Conservation (phyloP, 495 filamentous ascomycete genomes). For the Hypoxylon cercidicola region DNA sequence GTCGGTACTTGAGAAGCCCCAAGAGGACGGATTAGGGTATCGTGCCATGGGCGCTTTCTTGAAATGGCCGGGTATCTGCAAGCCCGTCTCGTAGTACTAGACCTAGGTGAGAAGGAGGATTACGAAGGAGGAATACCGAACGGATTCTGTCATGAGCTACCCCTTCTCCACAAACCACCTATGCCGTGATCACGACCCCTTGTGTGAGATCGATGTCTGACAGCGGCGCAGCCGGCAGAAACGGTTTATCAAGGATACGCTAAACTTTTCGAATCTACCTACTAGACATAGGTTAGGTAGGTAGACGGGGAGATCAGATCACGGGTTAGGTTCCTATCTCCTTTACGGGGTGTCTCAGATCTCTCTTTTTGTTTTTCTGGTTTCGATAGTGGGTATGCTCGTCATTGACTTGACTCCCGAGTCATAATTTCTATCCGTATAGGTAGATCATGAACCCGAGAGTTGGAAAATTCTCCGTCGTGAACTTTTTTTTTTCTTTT, state of each 20-base stretch:
- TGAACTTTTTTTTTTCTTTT: constrained; percentile 13
- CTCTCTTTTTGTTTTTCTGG: background rate
- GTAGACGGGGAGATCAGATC: constrained; percentile 5
- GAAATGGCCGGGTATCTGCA: constrained; percentile 16
- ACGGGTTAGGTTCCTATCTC: background rate
- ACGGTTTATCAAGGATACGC: constrained; percentile 16
- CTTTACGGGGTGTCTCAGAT: constrained; percentile 38
- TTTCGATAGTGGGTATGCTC: constrained; percentile 36
- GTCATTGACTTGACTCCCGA: constrained; percentile 27
- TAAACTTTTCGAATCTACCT: constrained; percentile 3
- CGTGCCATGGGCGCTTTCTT: constrained; percentile 12
- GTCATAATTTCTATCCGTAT: background rate
- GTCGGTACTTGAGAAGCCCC: constrained; percentile 29
- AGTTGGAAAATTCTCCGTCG: constrained; percentile 4
- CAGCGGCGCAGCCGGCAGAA: constrained; percentile 30
- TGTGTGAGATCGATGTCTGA: constrained; percentile 36
- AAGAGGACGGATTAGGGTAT: constrained; percentile 18
- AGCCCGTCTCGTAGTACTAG: background rate
- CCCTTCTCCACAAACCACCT: constrained; percentile 16
- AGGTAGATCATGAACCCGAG: background rate
- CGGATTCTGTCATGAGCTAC: constrained; percentile 21
- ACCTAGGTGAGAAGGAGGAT: constrained; percentile 25
- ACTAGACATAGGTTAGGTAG: background rate
- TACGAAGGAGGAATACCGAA: constrained; percentile 5
- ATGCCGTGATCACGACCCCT: constrained; percentile 23